phyloP scores from a whole-genome alignment of 1,284 basidiomycete species.

The Sutorius eximius region DNA sequence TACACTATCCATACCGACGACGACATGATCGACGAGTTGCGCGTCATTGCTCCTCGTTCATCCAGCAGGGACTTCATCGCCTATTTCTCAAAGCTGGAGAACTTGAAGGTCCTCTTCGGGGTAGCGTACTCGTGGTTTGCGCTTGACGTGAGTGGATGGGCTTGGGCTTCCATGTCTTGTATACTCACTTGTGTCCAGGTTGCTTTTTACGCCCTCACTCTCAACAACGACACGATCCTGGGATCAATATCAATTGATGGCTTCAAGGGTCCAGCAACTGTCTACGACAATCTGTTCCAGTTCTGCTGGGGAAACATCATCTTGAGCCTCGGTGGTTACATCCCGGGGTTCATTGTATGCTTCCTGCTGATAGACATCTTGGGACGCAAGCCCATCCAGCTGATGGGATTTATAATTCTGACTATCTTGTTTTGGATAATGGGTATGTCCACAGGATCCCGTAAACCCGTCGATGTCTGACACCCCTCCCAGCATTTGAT shows the following conservation, averaged over 20 bases:
- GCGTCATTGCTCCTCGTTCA: slow-evolving; percentile 46
- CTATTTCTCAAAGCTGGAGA: slow-evolving; percentile 44
- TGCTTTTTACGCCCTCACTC: slow-evolving; percentile 57
- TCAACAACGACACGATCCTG: slow-evolving; percentile 49
- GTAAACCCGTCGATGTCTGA: not conserved
- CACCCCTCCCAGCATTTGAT: slow-evolving; percentile 42
- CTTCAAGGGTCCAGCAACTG: too few relatives aligned
- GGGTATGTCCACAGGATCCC: slow-evolving; percentile 31
- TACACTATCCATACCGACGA: slow-evolving; percentile 38
- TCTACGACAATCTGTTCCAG: slow-evolving; percentile 28
- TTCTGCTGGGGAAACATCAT: slow-evolving; percentile 42
- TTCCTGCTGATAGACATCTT: slow-evolving; percentile 49
- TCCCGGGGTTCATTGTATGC: slow-evolving; percentile 51
- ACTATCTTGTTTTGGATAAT: slow-evolving; percentile 50
- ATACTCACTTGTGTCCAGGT: slow-evolving; percentile 38
- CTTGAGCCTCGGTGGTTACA: slow-evolving; percentile 46
- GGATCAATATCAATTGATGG: too few relatives aligned
- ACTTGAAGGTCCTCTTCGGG: slow-evolving; percentile 46
- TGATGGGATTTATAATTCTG: slow-evolving; percentile 59
- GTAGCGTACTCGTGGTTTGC: slow-evolving; percentile 60
- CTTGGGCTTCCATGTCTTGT: not conserved
- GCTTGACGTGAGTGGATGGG: slow-evolving; percentile 42
- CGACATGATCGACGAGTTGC: slow-evolving; percentile 36
- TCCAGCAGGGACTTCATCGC: slow-evolving; percentile 43
- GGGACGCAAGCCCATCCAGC: slow-evolving; percentile 52